Base-by-base conservation (phyloP, 179 eudicot species). In the Spinacia oleracea region DNA sequence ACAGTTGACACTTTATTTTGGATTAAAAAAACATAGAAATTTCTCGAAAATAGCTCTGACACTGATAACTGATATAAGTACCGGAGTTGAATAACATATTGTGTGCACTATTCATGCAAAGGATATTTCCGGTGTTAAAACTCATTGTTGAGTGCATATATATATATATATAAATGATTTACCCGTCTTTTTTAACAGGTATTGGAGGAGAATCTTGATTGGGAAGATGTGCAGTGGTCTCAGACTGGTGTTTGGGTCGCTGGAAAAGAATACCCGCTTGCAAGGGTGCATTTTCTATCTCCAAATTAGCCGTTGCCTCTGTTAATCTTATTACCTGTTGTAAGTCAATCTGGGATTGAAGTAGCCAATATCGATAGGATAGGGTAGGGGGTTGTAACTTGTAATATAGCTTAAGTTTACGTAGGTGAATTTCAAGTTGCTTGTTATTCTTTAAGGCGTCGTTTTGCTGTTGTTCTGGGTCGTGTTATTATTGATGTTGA, bases 211-310 rank as follows among this genome's bases (percentile, higher is more conserved):
- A 91, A 96, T 85, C 80, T 96, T 56, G 98, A 96, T 71, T 96
- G 99, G 99, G 99, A 96, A 72, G 98, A 96, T 85, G 92, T 96
- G 67, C 86, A 84, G 81, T 96, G 99, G 99, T 91, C 98, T 32
- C 97, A 91, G 81, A 96, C 99, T 9, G 99, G 99, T 35, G 98
- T 90, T 71, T 89, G 89, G 91, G 84, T 96, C 20, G 87, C 87
- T 25, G 99, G 99, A 79, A 96, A 87, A 78, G 97, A 91, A 75
- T 93, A 93, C 80, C 92, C 81, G 77, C 97, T 96, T 77, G 97
- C 98, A 35, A 83, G 99, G 79, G 92, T 89, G 69, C 99, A 96
- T 85, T 96, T 96, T 84, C 77, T 95, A 76, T 87, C 97, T 12
- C 97, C 92, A 38, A 90, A 87, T 77, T 90, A 85, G 83, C 48